phyloP scores from a whole-genome alignment of 345 rosid genomes.

The Brassica napus region DNA sequence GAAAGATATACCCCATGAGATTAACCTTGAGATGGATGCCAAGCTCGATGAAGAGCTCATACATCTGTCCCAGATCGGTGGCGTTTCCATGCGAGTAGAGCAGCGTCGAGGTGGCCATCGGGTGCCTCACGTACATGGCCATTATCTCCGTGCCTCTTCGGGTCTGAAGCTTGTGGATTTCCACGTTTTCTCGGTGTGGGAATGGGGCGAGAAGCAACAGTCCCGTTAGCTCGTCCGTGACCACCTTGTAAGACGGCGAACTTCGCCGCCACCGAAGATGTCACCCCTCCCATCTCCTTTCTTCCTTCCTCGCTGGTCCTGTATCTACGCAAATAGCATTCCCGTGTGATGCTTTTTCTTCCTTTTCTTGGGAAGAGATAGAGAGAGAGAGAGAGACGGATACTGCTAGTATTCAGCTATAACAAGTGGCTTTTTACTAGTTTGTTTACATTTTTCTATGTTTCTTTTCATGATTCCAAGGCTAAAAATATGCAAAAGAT shows the following conservation, averaged over 20 bases:
- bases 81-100: conserved; percentile 98
- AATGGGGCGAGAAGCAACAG: conserved; percentile 73
- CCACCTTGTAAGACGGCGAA: conserved; percentile 87
- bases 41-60: conserved; percentile 93
- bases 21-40: conserved; percentile 91
- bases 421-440: conserved; percentile 16
- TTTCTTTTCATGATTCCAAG: not conserved
- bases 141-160: conserved; percentile 79
- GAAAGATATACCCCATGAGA: conserved; percentile 70
- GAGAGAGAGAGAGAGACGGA: not conserved
- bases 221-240: conserved; percentile 72
- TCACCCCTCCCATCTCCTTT: conserved; percentile 78
- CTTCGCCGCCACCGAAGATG: conserved; percentile 97
- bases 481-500: not conserved
- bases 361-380: conserved; percentile 32
- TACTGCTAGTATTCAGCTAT: not conserved
- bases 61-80: conserved; percentile 99
- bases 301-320: not conserved
- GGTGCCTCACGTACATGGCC: conserved; percentile 78
- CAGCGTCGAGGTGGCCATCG: conserved; percentile 83
- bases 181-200: conserved; percentile 93
- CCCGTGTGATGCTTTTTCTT: conserved; percentile 6
- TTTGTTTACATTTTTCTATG: not conserved
- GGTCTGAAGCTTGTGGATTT: conserved; percentile 72
- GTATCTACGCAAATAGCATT: conserved; percentile 14